Percentiles rank a stretch among this genome's conserved stretches.
Evolutionary conservation across 2,329 filamentous ascomycete species (phyloP).

Genomic region (Trichoderma koningii): DNA sequence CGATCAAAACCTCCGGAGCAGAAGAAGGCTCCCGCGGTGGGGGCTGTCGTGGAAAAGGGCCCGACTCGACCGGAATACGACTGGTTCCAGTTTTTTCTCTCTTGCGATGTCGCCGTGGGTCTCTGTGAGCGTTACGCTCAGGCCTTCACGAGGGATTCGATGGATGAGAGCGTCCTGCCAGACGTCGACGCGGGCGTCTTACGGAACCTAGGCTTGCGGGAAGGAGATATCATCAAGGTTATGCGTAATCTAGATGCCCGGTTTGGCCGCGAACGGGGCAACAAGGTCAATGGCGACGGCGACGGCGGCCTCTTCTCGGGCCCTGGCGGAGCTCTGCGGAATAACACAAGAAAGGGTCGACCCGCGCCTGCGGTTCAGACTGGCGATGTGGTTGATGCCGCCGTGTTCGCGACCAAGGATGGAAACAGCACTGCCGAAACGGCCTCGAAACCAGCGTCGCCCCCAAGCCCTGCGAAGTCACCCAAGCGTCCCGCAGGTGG

Average conservation of each 20-base stretch:
- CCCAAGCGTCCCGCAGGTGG: slow-evolving; percentile 50
- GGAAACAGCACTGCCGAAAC: slow-evolving; percentile 32
- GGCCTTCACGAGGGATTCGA: slow-evolving; percentile 86
- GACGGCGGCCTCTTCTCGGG: slow-evolving; percentile 81
- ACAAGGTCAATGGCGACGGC: slow-evolving; percentile 60
- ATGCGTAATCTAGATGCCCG: slow-evolving; percentile 86
- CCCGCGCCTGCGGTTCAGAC: slow-evolving; percentile 85
- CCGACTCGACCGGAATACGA: slow-evolving; percentile 76
- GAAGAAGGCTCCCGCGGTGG: slow-evolving; percentile 46
- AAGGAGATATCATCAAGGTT: slow-evolving; percentile 94
- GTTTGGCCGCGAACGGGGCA: slow-evolving; percentile 60
- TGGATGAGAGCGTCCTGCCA: slow-evolving; percentile 90
- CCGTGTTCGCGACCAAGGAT: slow-evolving; percentile 71
- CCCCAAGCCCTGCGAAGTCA: slow-evolving; percentile 36
- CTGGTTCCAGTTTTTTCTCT: slow-evolving; percentile 98
- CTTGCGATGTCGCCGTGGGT: slow-evolving; percentile 86
- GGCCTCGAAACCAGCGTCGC: slow-evolving; percentile 32
- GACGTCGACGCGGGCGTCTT: slow-evolving; percentile 84
- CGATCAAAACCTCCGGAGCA: slow-evolving; percentile 47
- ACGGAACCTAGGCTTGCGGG: slow-evolving; percentile 86
- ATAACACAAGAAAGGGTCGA: slow-evolving; percentile 91
- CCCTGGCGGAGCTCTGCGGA: slow-evolving; percentile 83
- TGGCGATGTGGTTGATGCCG: slow-evolving; percentile 83
- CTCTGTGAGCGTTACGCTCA: slow-evolving; percentile 93
- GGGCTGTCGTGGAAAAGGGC: slow-evolving; percentile 62